Evolutionary conservation across 2,329 filamentous ascomycete species (phyloP), one percentile per base, ranked within the genome.

Genomic region (Immersiporthe knoxdaviesiana): DNA sequence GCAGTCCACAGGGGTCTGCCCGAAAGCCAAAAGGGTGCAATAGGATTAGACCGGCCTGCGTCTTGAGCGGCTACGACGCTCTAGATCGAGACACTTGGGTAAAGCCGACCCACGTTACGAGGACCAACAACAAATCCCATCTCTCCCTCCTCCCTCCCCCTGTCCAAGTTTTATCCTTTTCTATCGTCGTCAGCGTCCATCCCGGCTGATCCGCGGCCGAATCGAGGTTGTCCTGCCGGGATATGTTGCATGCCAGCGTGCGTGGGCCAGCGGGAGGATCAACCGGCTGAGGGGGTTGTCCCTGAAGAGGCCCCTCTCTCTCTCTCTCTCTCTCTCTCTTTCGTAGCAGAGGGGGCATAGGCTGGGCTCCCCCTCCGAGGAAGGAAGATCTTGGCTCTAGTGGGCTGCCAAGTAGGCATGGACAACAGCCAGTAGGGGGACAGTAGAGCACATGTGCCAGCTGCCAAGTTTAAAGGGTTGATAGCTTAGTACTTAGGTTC

Each of bases 61-160:
- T 65, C 62, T 69, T 69, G 59, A 66, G 68, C 68, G 68, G 63
- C 63, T 65, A 56, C 62, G 63, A 65, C 50, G 63, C 63, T 65
- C 64, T 64, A 63, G 62, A 67, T 63, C 37, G n/a, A 63, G 24
- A 63, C 35, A 50, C 24, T 32, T 61, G 32, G 37, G 54, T 27
- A 44, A 27, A 52, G 52, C 56, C 39, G 61, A 11, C 14, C 30
- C 21, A 44, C 21, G 66, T n/a, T 58, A 24, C 30, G 60, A 27
- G n/a, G 37, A 65, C 21, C 41, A 69, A 69, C 35, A 39, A 58
- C 35, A 8, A 52, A 54, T 63, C 58, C 50, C 59, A 59, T 21
- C 18, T n/a, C n/a, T n/a, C n/a, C n/a, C n/a, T n/a, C n/a, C n/a
- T n/a, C n/a, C n/a, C n/a, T n/a, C n/a, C 41, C 44, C 21, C 44